A percentile compares a stretch with the other conserved stretches of the same genome.
Evolutionary conservation across 257 asterid species (phyloP).

Genomic region (Euphrasia confusa): DNA sequence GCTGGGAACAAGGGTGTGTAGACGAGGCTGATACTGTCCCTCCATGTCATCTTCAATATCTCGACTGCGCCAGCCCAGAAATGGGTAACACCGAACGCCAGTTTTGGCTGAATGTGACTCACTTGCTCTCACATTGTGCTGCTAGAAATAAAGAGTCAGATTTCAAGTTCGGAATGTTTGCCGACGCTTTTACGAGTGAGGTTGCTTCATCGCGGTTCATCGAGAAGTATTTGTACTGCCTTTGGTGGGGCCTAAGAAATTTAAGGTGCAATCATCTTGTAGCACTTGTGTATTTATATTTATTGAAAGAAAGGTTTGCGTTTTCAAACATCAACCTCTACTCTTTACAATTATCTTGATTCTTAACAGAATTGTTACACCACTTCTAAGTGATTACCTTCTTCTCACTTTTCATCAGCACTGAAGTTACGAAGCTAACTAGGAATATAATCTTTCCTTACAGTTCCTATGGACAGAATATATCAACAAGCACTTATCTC

Average conservation of each 20-base stretch:
- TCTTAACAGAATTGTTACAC: too few relatives aligned
- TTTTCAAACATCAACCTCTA: not conserved
- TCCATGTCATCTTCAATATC: constrained; percentile 46
- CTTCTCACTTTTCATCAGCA: too few relatives aligned
- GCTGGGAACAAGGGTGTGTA: constrained; percentile 64
- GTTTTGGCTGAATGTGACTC: constrained; percentile 63
- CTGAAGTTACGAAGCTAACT: not conserved
- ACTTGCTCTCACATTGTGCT: constrained; percentile 52
- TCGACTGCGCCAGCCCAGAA: constrained; percentile 44
- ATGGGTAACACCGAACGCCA: constrained; percentile 24
- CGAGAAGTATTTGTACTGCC: constrained; percentile 80
- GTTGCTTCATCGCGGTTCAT: constrained; percentile 70
- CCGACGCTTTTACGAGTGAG: constrained; percentile 76
- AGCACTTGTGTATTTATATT: not conserved
- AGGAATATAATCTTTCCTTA: constrained; percentile 21
- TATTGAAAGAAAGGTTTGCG: not conserved
- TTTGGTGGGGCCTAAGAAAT: constrained; percentile 98
- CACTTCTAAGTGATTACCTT: too few relatives aligned
- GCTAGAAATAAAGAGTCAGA: constrained; percentile 67
- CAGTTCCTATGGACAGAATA: constrained; percentile 93
- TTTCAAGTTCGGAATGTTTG: constrained; percentile 92
- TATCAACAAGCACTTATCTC: constrained; percentile 76
- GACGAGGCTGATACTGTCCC: constrained; percentile 39
- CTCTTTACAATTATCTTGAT: not conserved
- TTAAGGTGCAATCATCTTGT: constrained; percentile 50